Evolutionary conservation across 306 rosid genomes (phyloP).

Genomic region (Castanea crenata): DNA sequence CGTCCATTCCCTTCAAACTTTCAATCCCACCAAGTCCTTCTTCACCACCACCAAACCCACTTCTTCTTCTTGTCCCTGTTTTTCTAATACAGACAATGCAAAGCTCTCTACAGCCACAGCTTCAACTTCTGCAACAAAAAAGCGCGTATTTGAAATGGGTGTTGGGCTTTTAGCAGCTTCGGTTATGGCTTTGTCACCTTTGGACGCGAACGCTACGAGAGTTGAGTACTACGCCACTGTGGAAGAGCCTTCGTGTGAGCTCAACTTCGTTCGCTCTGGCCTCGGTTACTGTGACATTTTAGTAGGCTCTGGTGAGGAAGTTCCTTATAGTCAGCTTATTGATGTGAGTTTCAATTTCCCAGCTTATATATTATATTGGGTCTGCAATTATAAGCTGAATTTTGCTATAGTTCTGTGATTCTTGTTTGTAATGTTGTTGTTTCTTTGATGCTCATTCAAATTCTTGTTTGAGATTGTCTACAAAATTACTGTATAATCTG

Average conservation of each 20-base stretch:
- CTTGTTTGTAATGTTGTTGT: not conserved
- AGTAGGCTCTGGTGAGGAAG: constrained; percentile 63
- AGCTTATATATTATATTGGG: not conserved
- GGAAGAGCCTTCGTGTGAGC: constrained; percentile 74
- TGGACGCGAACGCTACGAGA: constrained; percentile 83
- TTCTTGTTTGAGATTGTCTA: not conserved
- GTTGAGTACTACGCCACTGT: constrained; percentile 90
- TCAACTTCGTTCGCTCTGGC: constrained; percentile 65
- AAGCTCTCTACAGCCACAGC: constrained; percentile 20
- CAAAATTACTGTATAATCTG: not conserved
- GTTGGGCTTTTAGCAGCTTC: constrained; percentile 68
- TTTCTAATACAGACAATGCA: constrained; percentile 22
- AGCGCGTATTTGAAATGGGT: constrained; percentile 40
- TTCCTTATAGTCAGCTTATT: constrained; percentile 81
- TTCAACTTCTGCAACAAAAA: constrained; percentile 26
- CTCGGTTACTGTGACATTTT: constrained; percentile 80
- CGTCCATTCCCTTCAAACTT: constrained; percentile 12
- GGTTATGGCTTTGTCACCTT: constrained; percentile 55
- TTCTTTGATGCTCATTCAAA: not conserved
- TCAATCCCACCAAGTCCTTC: constrained; percentile 2
- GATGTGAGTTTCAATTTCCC: constrained; percentile 43
- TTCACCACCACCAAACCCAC: constrained; percentile 1
- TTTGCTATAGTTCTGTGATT: not conserved
- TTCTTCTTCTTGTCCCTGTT: constrained; percentile 25
- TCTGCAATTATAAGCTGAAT: not conserved